phyloP scores from a whole-genome alignment of 345 rosid genomes.

The Dovyalis caffra region DNA sequence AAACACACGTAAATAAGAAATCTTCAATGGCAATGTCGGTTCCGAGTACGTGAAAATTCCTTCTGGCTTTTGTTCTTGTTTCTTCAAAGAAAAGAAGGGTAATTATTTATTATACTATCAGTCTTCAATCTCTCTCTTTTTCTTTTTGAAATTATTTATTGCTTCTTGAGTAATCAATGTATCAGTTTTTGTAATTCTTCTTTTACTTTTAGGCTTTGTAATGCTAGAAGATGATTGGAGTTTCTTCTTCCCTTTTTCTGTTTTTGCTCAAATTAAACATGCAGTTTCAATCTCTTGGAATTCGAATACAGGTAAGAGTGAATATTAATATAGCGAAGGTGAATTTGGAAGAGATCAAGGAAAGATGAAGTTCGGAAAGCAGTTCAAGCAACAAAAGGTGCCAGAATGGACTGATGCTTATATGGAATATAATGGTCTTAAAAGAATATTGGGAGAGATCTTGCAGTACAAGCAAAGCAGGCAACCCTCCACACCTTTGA shows the following conservation, averaged over 20 bases:
- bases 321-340: not conserved
- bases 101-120: no score
- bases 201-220: not conserved
- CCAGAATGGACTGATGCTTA: constrained; percentile 76
- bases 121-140: not conserved
- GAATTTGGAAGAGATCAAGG: not conserved
- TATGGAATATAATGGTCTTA: constrained; percentile 55
- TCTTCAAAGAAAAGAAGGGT: not conserved
- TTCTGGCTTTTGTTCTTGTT: not conserved
- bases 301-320: not conserved
- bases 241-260: no score
- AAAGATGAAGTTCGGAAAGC: constrained; percentile 65
- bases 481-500: constrained; percentile 33
- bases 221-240: not conserved
- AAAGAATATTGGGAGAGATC: constrained; percentile 39
- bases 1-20: not conserved
- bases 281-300: no score
- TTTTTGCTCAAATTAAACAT: not conserved
- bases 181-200: not conserved
- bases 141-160: no score
- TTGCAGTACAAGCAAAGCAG: constrained; percentile 28
- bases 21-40: not conserved
- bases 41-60: not conserved
- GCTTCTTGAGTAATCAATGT: not conserved
- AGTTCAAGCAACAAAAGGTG: constrained; percentile 62